Evolutionary conservation across 2,329 filamentous ascomycete genomes (phyloP), one percentile per base, ranked within the genome.

Genomic region (Aspergillus bombycis): DNA sequence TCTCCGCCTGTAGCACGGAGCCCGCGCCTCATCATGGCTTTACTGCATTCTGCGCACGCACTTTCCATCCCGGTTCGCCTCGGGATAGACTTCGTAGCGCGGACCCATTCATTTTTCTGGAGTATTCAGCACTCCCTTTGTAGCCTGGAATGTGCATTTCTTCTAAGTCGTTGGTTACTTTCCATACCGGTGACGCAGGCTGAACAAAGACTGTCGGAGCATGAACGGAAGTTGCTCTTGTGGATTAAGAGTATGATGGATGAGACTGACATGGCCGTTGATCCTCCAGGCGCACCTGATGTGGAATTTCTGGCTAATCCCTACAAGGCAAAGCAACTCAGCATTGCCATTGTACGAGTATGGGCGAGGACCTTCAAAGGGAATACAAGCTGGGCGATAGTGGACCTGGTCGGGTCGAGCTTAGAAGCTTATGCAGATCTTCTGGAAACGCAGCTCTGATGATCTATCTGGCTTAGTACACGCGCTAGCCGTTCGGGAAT

Each of bases 31-130:
- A 81, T 82, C 3, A 82, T 81, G 67, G 83, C 83, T 4, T 72
- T 85, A 2, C 71, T 86, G 3, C 83, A 86, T 67, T 82, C 82
- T n/a, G 81, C 82, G 0, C 83, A 86, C 62, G 83, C 83, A 14
- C 76, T 86, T 10, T 85, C 84, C 11, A 84, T 86, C 30, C 84
- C 83, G 0, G 82, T 86, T 3, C 78, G 83, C 46, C 77, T 86
- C 10, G 84, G 84, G 1, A 81, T 86, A 57, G 79, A 82, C 57
- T 84, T 84, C 57, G 83, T 86, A 43, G 83, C 84, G 3, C 78
- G 78, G 53, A 84, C 81, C 1, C 83, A 85, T 68, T 84, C 83
- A 1, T 82, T 84, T 60, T 83, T 84, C 68, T 86, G 84, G 84
- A 83, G 81, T 43, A 82, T 86, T 32, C 83, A 85, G 66, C 84